A percentile compares a stretch with the other conserved stretches of the same genome.
phyloP scores from a whole-genome alignment of 495 filamentous ascomycete species.

The Lepraria neglecta region DNA sequence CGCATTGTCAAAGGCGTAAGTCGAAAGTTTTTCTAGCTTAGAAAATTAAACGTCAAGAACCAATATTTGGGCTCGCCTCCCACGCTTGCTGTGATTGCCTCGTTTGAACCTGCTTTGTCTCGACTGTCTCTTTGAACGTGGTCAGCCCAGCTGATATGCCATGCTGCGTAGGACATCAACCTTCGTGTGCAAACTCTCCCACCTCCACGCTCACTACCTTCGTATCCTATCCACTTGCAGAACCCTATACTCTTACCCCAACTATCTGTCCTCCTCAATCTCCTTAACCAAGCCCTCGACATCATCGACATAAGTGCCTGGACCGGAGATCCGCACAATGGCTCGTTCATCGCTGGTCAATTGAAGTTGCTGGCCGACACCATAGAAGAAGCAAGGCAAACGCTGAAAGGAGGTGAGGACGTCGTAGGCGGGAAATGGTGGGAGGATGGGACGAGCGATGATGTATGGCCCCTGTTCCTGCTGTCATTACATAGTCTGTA shows the following conservation, averaged over 20 bases:
- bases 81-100: background rate
- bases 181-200: slow-evolving; percentile 45
- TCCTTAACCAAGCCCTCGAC: slow-evolving; percentile 74
- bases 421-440: slow-evolving; percentile 51
- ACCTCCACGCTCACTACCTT: slow-evolving; percentile 39
- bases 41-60: too few relatives aligned
- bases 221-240: slow-evolving; percentile 40
- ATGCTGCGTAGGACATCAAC: slow-evolving; percentile 41
- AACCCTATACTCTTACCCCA: slow-evolving; percentile 54
- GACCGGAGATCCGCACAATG: slow-evolving; percentile 52
- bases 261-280: slow-evolving; percentile 59
- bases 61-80: too few relatives aligned
- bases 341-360: slow-evolving; percentile 70
- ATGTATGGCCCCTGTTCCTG: background rate
- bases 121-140: background rate
- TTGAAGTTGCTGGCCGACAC: slow-evolving; percentile 69
- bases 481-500: background rate
- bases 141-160: too few relatives aligned
- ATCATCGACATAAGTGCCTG: slow-evolving; percentile 69
- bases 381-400: slow-evolving; percentile 58
- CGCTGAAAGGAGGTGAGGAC: slow-evolving; percentile 49
- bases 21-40: slow-evolving; percentile 14
- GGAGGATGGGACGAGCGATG: slow-evolving; percentile 37
- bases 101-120: background rate
- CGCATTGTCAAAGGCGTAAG: slow-evolving; percentile 69